Conservation (phyloP, 192 early-diverging fungal genomes). For the Entophlyctis luteolus region DNA sequence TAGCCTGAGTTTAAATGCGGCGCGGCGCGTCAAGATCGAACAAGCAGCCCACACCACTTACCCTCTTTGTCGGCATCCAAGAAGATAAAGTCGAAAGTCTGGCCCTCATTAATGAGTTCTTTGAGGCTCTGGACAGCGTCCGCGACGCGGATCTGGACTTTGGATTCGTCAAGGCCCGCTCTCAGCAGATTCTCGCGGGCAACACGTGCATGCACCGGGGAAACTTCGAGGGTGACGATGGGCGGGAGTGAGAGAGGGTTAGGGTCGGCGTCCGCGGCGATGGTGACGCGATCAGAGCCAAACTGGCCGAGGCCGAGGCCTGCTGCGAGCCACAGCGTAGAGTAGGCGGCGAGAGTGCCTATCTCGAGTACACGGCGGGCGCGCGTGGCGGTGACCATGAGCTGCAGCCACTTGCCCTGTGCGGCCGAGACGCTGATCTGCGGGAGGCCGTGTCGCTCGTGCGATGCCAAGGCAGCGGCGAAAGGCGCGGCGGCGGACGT, state of each 20-base stretch:
- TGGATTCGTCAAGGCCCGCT: neutral
- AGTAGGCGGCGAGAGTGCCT: slow-evolving; percentile 8
- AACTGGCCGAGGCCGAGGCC: neutral
- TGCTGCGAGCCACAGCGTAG: slow-evolving; percentile 1
- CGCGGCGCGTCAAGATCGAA: neutral
- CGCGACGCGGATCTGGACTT: neutral
- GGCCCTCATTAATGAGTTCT: neutral
- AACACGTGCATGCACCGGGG: neutral
- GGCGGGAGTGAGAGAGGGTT: too few relatives aligned
- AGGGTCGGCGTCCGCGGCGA: neutral
- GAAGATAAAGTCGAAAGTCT: slow-evolving; percentile 6
- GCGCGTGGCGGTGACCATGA: neutral
- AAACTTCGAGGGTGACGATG: slow-evolving; percentile 4
- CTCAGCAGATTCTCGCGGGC: slow-evolving; percentile 2
- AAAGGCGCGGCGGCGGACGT: neutral
- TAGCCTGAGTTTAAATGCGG: neutral
- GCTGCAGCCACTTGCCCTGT: neutral
- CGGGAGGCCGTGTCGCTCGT: neutral
- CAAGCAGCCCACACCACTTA: neutral
- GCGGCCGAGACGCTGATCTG: neutral
- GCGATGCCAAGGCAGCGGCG: neutral
- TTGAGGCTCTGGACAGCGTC: neutral
- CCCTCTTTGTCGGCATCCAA: slow-evolving; percentile 6
- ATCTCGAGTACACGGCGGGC: neutral
- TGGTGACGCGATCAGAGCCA: neutral